Conservation (phyloP, 2,329 filamentous ascomycete species). For the Zalaria obscura region DNA sequence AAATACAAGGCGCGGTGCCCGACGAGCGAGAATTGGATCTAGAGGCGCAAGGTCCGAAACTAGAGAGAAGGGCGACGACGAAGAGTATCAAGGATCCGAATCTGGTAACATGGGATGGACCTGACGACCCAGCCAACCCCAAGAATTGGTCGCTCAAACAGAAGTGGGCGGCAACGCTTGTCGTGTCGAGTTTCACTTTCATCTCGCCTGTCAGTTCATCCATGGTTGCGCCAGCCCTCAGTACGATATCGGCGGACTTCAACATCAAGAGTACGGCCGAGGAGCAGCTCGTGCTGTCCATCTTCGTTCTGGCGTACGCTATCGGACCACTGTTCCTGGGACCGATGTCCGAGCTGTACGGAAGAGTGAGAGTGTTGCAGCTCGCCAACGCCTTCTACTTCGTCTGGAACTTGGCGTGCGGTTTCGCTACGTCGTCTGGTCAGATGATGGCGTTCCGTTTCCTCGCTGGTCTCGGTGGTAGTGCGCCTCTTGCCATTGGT, state of each 20-base stretch:
- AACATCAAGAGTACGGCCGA: constrained; percentile 11
- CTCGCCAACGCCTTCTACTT: constrained; percentile 22
- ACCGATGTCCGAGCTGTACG: constrained; percentile 22
- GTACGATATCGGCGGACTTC: constrained; percentile 14
- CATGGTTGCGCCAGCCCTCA: constrained; percentile 23
- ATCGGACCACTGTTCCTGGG: constrained; percentile 22
- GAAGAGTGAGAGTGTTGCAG: constrained; percentile 20
- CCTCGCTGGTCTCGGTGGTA: constrained; percentile 22
- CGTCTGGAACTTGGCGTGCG: constrained; percentile 22
- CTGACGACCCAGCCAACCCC: constrained; percentile 31
- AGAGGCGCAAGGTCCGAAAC: constrained; percentile 4
- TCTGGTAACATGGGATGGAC: constrained; percentile 31
- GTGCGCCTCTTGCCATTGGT: constrained; percentile 22
- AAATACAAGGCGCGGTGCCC: background rate
- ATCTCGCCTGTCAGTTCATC: constrained; percentile 23
- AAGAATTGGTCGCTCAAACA: constrained; percentile 30
- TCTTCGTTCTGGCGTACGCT: constrained; percentile 23
- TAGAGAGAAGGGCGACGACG: constrained; percentile 10
- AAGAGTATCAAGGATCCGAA: constrained; percentile 15
- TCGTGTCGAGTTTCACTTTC: constrained; percentile 26
- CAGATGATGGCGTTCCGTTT: constrained; percentile 24
- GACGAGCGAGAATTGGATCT: background rate
- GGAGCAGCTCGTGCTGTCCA: constrained; percentile 18
- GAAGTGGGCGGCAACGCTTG: constrained; percentile 30
- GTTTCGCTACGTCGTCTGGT: constrained; percentile 17